phyloP scores from a whole-genome alignment of 1,139 yeast genomes.

The Waltiozyma sp. region DNA sequence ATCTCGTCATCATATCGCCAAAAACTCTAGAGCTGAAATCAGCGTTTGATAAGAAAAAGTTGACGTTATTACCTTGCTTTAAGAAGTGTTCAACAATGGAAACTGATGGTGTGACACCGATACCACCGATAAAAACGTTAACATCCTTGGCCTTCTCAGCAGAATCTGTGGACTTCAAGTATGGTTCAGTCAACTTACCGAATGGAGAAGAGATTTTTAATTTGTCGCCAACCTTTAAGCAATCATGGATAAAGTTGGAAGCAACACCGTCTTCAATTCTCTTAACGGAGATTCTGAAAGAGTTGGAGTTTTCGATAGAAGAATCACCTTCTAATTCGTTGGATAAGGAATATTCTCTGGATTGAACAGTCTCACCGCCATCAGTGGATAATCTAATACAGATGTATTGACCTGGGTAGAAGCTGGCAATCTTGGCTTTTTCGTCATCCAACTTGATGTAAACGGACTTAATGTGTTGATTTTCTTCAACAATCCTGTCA shows the following conservation, averaged over 20 bases:
- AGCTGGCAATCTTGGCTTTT: conserved; percentile 20
- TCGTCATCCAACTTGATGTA: conserved; percentile 37
- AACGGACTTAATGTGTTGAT: conserved; percentile 38
- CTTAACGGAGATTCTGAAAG: conserved; percentile 46
- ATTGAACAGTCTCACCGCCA: conserved; percentile 23
- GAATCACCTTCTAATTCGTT: conserved; percentile 14
- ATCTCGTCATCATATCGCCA: conserved; percentile 6
- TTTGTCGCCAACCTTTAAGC: conserved; percentile 37
- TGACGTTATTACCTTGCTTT: conserved; percentile 9
- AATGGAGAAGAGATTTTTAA: conserved; percentile 48
- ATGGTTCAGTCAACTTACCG: conserved; percentile 35
- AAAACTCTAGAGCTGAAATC: conserved; percentile 8
- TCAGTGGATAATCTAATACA: conserved; percentile 35
- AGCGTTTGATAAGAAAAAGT: conserved; percentile 11
- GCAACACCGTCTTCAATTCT: conserved; percentile 38
- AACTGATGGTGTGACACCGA: conserved; percentile 51
- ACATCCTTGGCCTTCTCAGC: conserved; percentile 24
- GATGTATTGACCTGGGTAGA: conserved; percentile 52
- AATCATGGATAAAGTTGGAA: conserved; percentile 42
- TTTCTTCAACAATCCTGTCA: conserved; percentile 31
- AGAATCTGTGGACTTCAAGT: conserved; percentile 11
- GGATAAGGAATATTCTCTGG: conserved; percentile 46
- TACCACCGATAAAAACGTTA: conserved; percentile 48
- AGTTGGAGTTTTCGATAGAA: conserved; percentile 13
- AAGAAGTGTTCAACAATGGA: conserved; percentile 14